Evolutionary conservation across 352 stramenopile species (phyloP).

Genomic region (Pythium grandisporangium): DNA sequence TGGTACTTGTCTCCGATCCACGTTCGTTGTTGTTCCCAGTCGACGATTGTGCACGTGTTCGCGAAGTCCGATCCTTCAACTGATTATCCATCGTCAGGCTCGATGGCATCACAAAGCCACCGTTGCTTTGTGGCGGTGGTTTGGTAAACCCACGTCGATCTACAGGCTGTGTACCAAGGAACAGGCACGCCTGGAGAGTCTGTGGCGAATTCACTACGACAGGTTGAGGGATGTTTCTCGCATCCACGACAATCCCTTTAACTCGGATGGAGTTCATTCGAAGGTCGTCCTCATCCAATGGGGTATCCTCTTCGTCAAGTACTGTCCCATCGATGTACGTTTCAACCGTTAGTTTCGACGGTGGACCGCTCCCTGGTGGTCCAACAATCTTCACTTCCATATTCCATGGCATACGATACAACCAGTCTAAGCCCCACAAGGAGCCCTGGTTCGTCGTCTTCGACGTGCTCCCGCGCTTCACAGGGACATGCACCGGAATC

Average conservation of each 20-base stretch:
- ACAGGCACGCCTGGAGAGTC: constrained; percentile 80
- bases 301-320: constrained; percentile 57
- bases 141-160: constrained; percentile 82
- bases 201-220: constrained; percentile 84
- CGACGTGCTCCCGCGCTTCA: constrained; percentile 62
- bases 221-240: constrained; percentile 78
- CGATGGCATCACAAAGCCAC: constrained; percentile 64
- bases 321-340: constrained; percentile 83
- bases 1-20: constrained; percentile 50
- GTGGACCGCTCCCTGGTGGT: constrained; percentile 69
- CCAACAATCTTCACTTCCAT: constrained; percentile 89
- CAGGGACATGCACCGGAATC: constrained; percentile 78
- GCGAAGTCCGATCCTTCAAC: constrained; percentile 35
- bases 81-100: constrained; percentile 45
- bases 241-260: constrained; percentile 83
- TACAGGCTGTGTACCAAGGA: constrained; percentile 77
- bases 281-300: constrained; percentile 63
- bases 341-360: constrained; percentile 82
- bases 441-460: constrained; percentile 58
- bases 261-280: constrained; percentile 84
- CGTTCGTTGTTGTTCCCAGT: constrained; percentile 35
- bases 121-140: constrained; percentile 78
- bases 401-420: constrained; percentile 88
- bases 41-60: constrained; percentile 37
- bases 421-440: constrained; percentile 80